These are phyloP conservation scores for Gossypium stocksii DNA, from an alignment of 345 rosid species.

Conservation along the genomic window DNA sequence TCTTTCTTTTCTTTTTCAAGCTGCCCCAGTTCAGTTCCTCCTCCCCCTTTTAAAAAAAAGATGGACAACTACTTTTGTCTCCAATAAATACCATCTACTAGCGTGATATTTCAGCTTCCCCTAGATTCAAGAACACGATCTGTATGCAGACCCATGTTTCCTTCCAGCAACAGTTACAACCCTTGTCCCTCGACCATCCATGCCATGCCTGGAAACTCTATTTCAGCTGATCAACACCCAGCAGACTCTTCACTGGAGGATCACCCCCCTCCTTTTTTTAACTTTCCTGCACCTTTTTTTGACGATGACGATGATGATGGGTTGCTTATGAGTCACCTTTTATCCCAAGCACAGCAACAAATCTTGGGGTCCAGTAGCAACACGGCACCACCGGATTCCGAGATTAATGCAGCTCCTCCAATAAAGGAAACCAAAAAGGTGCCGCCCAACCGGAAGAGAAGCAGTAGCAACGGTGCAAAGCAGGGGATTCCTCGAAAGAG, in stretches of 20 bases:
- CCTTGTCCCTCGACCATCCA: not conserved
- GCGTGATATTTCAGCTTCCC: constrained; percentile 1
- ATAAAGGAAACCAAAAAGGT: constrained; percentile 18
- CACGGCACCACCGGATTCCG: constrained; percentile 5
- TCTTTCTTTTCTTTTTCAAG: not conserved
- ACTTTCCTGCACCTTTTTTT: constrained; percentile 25
- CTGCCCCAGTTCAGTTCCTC: not conserved
- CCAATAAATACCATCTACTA: constrained; percentile 7
- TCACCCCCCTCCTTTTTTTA: constrained; percentile 21
- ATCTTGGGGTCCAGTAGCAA: constrained; percentile 12
- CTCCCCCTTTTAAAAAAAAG: not conserved
- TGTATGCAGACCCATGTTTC: constrained; percentile 9
- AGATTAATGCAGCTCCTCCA: constrained; percentile 14
- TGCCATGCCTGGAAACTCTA: constrained; percentile 8
- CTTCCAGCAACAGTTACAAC: constrained; percentile 9
- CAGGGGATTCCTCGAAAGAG: constrained; percentile 32
- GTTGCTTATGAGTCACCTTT: constrained; percentile 18
- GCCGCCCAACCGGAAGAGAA: constrained; percentile 24
- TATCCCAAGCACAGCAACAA: constrained; percentile 16
- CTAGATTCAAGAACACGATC: not conserved
- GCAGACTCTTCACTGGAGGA: constrained; percentile 3
- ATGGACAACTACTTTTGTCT: constrained; percentile 1
- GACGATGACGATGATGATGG: constrained; percentile 20
- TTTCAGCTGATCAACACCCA: constrained; percentile 2
- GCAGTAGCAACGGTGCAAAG: constrained; percentile 1